Percentiles rank a stretch among this genome's conserved stretches.
Conservation (phyloP, 352 stramenopile species). For the Phytophthora brassicae region DNA sequence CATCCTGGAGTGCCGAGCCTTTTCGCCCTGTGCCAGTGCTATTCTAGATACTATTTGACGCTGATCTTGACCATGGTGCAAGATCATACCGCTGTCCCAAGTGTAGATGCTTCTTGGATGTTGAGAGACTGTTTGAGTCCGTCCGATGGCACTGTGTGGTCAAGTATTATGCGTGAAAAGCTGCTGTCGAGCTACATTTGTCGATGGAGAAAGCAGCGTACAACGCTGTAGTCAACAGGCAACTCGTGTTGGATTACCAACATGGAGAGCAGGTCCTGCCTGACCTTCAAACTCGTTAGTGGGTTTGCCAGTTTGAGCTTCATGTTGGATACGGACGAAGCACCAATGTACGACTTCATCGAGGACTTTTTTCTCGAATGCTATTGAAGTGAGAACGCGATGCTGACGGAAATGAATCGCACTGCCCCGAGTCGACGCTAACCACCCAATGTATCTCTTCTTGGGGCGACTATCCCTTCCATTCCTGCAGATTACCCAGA, state of each 20-base stretch:
- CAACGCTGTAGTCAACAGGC: background rate
- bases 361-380: constrained; percentile 10
- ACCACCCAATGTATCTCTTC: constrained; percentile 11
- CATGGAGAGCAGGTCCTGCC: constrained; percentile 15
- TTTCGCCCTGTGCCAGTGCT: constrained; percentile 10
- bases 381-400: constrained; percentile 1
- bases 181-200: constrained; percentile 18
- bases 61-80: constrained; percentile 11
- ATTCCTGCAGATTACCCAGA: constrained; percentile 4
- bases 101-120: constrained; percentile 19
- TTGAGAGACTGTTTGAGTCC: constrained; percentile 22
- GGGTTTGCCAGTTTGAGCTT: constrained; percentile 18
- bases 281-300: constrained; percentile 5
- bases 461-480: constrained; percentile 8
- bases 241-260: constrained; percentile 13
- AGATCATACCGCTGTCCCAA: background rate
- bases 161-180: constrained; percentile 4
- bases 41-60: constrained; percentile 11
- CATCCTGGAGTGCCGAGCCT: constrained; percentile 13
- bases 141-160: constrained; percentile 21
- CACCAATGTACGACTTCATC: constrained; percentile 8
- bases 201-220: constrained; percentile 12
- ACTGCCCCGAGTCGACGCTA: constrained; percentile 8
- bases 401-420: constrained; percentile 22
- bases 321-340: constrained; percentile 5